Base-by-base conservation (phyloP, 2,329 filamentous ascomycete genomes). In the Beauveria sp. region DNA sequence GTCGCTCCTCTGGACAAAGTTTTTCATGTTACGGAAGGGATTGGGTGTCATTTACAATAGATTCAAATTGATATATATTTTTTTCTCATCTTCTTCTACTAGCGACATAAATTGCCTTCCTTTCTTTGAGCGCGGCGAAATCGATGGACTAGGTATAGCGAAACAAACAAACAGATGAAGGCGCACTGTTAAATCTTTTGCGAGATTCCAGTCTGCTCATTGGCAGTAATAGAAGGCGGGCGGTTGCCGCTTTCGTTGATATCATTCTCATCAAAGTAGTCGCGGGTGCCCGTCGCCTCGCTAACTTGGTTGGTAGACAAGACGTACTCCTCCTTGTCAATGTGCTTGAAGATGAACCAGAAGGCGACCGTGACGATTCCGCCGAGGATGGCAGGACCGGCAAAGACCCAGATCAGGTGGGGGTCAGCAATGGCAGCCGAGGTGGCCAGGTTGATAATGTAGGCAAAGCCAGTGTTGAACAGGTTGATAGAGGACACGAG, bases 401-500 rank as follows among this genome's bases (percentile, higher is more conserved):
- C 78, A 64, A 81, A 80, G 65, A 77, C 77, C 79, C 78, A 80
- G 6, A 76, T 77, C 43, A 83, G 68, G 64, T 78, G 74, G 7
- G 80, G 79, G 66, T 82, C 80, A 0, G 71, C 73, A 61, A 82
- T 73, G 46, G 79, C 73, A 4, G 75, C 74, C 22, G 79, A 76
- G 66, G 73, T 72, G 46, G 76, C 75, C 47, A 81, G 66, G 63
- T 77, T 75, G 64, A 81, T 73, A 43, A 72, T 69, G 64, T 80
- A 79, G 46, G 78, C 75, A 61, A 81, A 64, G 52, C 76, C 76
- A 2, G 73, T 75, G 67, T 69, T 79, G 70, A 80, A 77, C 5
- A 80, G 69, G 68, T 80, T 80, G 63, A 81, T 69, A 8, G 79
- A 77, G 1, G 78, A 79, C 1, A 82, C 79, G 18, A 81, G 69